Evolutionary conservation across 2,329 filamentous ascomycete species (phyloP).

Genomic region (Venturia pyrina): DNA sequence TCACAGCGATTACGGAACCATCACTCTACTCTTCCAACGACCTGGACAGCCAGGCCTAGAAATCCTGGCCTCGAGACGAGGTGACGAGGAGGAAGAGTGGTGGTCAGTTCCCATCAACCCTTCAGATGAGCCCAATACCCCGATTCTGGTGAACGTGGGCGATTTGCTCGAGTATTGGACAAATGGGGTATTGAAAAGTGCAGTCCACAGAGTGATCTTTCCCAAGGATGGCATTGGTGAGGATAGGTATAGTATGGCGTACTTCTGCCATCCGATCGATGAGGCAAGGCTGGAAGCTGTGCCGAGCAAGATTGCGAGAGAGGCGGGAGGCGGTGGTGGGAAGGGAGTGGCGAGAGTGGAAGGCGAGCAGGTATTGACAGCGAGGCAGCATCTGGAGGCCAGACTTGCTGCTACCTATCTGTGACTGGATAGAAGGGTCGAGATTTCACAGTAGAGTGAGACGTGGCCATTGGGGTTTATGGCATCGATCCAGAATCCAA

Average conservation of each 20-base stretch:
- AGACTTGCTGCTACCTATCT: conserved; percentile 43
- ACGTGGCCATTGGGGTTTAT: too few species aligned
- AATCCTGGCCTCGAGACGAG: conserved; percentile 48
- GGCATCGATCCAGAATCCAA: too few species aligned
- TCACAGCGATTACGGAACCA: conserved; percentile 73
- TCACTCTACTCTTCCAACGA: conserved; percentile 72
- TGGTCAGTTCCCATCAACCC: conserved; percentile 36
- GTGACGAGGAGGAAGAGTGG: conserved; percentile 26
- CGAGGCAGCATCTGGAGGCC: conserved; percentile 47
- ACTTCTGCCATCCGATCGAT: conserved; percentile 54
- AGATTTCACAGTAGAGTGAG: not conserved
- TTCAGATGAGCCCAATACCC: conserved; percentile 30
- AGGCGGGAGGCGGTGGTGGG: conserved; percentile 16
- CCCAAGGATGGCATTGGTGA: conserved; percentile 33
- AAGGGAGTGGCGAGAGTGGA: conserved; percentile 21
- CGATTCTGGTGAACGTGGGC: conserved; percentile 63
- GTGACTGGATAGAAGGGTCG: not conserved
- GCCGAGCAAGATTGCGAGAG: conserved; percentile 40
- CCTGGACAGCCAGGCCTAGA: conserved; percentile 79
- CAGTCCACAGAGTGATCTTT: conserved; percentile 82
- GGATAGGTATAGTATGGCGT: conserved; percentile 49
- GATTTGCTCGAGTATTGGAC: conserved; percentile 81
- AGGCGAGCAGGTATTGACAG: conserved; percentile 40
- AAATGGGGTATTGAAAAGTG: conserved; percentile 73
- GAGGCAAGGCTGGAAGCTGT: conserved; percentile 43